These are phyloP conservation scores for Trichoderma parareesei DNA, from an alignment of 495 filamentous ascomycete species.

Conservation along the genomic window DNA sequence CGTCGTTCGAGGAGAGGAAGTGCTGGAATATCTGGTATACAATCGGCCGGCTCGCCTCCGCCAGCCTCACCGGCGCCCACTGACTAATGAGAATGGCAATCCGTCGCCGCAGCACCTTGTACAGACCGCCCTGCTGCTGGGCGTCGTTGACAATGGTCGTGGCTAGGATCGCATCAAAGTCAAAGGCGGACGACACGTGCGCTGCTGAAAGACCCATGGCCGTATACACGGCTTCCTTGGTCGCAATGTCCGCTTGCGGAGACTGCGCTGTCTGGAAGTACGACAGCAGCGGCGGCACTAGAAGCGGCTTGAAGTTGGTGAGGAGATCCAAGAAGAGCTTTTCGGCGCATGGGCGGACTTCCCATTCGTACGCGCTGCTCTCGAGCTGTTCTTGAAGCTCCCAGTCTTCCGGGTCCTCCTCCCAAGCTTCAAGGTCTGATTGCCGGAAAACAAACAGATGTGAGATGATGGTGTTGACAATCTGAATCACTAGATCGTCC, in stretches of 20 bases:
- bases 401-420: conserved; percentile 89
- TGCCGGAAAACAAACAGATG: conserved; percentile 84
- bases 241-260: conserved; percentile 58
- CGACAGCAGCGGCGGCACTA: conserved; percentile 64
- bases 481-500: conserved; percentile 61
- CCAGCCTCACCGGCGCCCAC: conserved; percentile 73
- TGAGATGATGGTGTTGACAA: conserved; percentile 76
- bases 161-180: conserved; percentile 74
- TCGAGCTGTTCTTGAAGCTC: conserved; percentile 73
- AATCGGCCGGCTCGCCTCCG: conserved; percentile 53
- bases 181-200: conserved; percentile 56
- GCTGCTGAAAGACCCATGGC: conserved; percentile 81
- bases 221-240: conserved; percentile 90
- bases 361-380: conserved; percentile 76
- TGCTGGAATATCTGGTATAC: conserved; percentile 87
- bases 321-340: conserved; percentile 89
- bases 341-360: conserved; percentile 82
- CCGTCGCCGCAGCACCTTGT: conserved; percentile 79
- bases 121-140: conserved; percentile 64
- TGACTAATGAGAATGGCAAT: conserved; percentile 82
- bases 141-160: conserved; percentile 70
- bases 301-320: conserved; percentile 71
- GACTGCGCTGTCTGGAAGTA: conserved; percentile 71
- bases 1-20: conserved; percentile 68
- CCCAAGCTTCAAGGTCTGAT: conserved; percentile 80